A percentile compares a stretch with the other conserved stretches of the same genome.
Conservation (phyloP, 345 rosid species). For the Pelargonium nanum region DNA sequence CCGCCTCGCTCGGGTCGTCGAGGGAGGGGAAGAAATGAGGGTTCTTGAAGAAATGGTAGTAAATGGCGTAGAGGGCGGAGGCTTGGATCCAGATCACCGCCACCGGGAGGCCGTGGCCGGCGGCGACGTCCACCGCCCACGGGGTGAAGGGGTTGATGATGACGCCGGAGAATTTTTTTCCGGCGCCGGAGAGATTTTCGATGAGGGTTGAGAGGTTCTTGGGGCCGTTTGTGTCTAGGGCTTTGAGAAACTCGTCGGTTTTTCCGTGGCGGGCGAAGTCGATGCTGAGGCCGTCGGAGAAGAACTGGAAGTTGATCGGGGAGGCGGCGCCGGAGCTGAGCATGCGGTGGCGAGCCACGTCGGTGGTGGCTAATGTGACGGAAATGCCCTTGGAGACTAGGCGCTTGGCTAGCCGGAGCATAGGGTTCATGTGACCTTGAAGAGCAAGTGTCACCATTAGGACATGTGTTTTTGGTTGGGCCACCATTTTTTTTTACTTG, state of each 20-base stretch:
- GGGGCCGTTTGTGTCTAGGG: constrained; percentile 21
- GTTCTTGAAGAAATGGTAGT: constrained; percentile 30
- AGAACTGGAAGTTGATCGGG: constrained; percentile 26
- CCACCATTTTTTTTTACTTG: background rate
- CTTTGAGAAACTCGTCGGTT: constrained; percentile 2
- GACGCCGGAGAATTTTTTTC: constrained; percentile 11
- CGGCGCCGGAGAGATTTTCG: constrained; percentile 8
- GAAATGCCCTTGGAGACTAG: constrained; percentile 27
- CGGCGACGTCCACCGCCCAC: constrained; percentile 39
- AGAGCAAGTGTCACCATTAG: constrained; percentile 37
- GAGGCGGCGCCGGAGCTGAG: background rate
- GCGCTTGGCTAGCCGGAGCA: constrained; percentile 35
- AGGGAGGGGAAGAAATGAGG: constrained; percentile 22
- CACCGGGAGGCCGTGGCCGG: constrained; percentile 29
- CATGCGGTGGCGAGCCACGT: constrained; percentile 25
- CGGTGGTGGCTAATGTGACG: constrained; percentile 40
- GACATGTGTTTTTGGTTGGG: constrained; percentile 14
- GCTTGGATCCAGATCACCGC: constrained; percentile 55
- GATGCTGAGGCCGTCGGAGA: constrained; percentile 35
- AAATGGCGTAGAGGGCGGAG: constrained; percentile 28
- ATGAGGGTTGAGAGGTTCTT: constrained; percentile 28
- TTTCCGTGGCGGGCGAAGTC: constrained; percentile 27
- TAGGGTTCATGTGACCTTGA: constrained; percentile 42
- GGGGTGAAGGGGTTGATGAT: constrained; percentile 36
- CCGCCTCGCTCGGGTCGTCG: constrained; percentile 13